Evolutionary conservation across 1,284 basidiomycete genomes (phyloP), one percentile per base, ranked within the genome.

Genomic region (Sphaerobolus stellatus): DNA sequence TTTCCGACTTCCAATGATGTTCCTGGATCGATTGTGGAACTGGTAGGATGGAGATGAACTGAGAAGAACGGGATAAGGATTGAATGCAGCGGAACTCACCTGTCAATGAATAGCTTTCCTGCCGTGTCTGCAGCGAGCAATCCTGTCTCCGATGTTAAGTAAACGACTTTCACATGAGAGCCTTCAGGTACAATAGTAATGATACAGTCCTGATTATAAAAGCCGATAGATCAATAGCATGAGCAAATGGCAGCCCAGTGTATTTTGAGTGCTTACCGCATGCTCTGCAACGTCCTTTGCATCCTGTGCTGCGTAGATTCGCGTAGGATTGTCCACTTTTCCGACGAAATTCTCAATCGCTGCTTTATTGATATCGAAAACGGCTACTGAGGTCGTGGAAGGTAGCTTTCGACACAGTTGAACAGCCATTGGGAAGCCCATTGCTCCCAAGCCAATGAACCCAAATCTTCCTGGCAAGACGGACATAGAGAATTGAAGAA

Each of bases 11-110:
- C 47, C 25, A 57, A 52, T 22, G 60, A 61, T 16, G 60, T 59
- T 9, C 53, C 60, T 13, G 56, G 41, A 33, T 61, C 60, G 48
- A 61, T 61, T 16, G 60, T 61, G n/a, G 58, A 59, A 45, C 60
- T 58, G 48, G 20, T 14, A 28, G 16, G 30, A 14, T 44, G 54
- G 29, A 20, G n/a, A 3, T n/a, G 18, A 16, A 7, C 25, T 33
- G 2, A 25, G 38, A 13, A 29, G 28, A 27, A 16, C 20, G 45
- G 9, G 29, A 48, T 5, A 48, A 27, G 16, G 2, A 50, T 36
- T 33, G 16, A 6, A 18, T 22, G 31, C 20, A 22, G 24, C 5
- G 20, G 20, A 33, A 20, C 51, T 28, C 29, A 46, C 52, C 52
- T 54, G 25, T 54, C 52, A 28, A 54, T 27, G 25, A 54, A 54